Conservation (phyloP, 768 basidiomycete genomes). For the Artomyces pyxidatus region DNA sequence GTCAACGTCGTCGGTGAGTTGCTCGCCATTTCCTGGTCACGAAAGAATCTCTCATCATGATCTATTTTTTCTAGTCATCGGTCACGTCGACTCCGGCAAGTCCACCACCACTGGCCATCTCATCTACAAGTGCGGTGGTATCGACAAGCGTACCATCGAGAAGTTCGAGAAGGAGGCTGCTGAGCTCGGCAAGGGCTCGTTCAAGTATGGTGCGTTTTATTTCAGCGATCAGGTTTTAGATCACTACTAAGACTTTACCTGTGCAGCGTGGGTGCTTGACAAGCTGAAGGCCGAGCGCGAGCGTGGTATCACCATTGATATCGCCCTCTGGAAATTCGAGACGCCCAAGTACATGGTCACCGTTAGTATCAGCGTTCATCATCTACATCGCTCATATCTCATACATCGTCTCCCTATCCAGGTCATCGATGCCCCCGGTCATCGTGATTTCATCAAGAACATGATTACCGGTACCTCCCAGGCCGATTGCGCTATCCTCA, state of each 20-base stretch:
- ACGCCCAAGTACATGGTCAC: slow-evolving; percentile 95
- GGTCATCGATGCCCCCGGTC: slow-evolving; percentile 99
- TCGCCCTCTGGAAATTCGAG: slow-evolving; percentile 99
- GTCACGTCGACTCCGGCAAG: slow-evolving; percentile 99
- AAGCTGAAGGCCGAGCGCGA: slow-evolving; percentile 99
- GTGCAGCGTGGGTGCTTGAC: slow-evolving; percentile 96
- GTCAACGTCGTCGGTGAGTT: slow-evolving; percentile 94
- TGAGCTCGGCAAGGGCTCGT: slow-evolving; percentile 99
- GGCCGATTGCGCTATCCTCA: slow-evolving; percentile 99
- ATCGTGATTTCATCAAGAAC: slow-evolving; percentile 99
- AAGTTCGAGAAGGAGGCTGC: slow-evolving; percentile 99
- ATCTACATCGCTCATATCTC: slow-evolving; percentile 7
- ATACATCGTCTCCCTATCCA: neutral
- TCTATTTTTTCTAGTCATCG: slow-evolving; percentile 62
- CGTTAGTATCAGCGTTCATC: slow-evolving; percentile 37
- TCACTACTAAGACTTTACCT: slow-evolving; percentile 19
- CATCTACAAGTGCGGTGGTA: slow-evolving; percentile 99
- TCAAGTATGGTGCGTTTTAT: slow-evolving; percentile 78
- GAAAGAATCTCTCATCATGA: slow-evolving; percentile 20
- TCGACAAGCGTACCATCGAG: slow-evolving; percentile 99
- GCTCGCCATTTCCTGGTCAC: slow-evolving; percentile 21
- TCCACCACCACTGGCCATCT: slow-evolving; percentile 99
- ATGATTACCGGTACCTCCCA: slow-evolving; percentile 99
- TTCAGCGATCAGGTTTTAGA: slow-evolving; percentile 2
- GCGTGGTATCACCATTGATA: slow-evolving; percentile 99